phyloP scores from a whole-genome alignment of 2,329 filamentous ascomycete genomes.

The Xylariales sp. region DNA sequence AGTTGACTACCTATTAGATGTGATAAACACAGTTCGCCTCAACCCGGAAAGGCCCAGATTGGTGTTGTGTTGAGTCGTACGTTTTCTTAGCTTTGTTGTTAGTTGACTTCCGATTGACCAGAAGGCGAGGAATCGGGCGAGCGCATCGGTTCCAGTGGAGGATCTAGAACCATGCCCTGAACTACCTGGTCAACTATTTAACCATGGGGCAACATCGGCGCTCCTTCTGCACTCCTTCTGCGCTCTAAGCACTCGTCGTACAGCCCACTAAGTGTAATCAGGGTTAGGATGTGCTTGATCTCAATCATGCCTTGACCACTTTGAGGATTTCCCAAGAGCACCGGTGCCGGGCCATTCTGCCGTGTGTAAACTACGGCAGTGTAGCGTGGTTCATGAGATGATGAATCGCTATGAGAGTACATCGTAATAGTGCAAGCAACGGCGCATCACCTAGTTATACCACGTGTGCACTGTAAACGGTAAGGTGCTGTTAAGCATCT shows the following conservation, averaged over 20 bases:
- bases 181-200: background rate
- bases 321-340: background rate
- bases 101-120: background rate
- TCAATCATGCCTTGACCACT: background rate
- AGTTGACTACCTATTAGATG: background rate
- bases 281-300: background rate
- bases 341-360: no score
- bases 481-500: no score
- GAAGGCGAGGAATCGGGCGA: background rate
- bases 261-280: background rate
- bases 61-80: background rate
- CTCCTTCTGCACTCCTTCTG: background rate
- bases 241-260: no score
- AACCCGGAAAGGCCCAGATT: background rate
- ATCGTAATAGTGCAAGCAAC: no score
- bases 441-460: no score
- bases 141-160: background rate
- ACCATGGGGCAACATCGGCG: background rate
- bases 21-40: background rate
- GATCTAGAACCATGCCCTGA: slow-evolving; percentile 1
- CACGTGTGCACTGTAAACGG: no score
- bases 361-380: no score
- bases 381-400: no score
- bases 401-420: no score
- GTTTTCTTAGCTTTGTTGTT: slow-evolving; percentile 1